Percentiles rank a stretch among this genome's conserved stretches.
Conservation (phyloP, 371 early-diverging fungal species). For the Mucor irregularis region DNA sequence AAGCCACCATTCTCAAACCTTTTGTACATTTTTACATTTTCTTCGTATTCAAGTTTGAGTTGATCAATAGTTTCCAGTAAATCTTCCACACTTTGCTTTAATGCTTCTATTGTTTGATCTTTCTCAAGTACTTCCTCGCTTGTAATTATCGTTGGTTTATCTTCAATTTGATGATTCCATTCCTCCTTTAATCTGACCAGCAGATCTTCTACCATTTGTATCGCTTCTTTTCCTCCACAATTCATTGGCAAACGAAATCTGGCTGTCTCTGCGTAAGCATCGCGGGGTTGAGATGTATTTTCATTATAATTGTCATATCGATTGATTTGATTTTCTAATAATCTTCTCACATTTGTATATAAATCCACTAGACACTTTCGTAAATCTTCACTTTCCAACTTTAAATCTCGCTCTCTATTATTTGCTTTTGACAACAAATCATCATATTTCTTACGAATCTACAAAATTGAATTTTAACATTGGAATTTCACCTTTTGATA, state of each 20-base stretch:
- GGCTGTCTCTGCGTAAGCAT: conserved; percentile 15
- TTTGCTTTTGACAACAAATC: conserved; percentile 30
- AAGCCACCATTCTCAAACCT: conserved; percentile 42
- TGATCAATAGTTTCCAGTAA: conserved; percentile 27
- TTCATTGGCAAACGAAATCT: conserved; percentile 32
- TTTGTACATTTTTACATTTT: conserved; percentile 33
- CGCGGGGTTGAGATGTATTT: not conserved
- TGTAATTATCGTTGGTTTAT: conserved; percentile 22
- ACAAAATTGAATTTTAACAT: not conserved
- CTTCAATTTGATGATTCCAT: conserved; percentile 35
- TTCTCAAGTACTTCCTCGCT: conserved; percentile 38
- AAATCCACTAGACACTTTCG: conserved; percentile 21
- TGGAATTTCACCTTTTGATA: too few relatives aligned
- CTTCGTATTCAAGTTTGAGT: conserved; percentile 26
- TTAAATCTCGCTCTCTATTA: conserved; percentile 24
- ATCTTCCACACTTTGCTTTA: conserved; percentile 30
- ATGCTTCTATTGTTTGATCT: conserved; percentile 18
- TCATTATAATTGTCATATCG: conserved; percentile 12
- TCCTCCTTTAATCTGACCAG: conserved; percentile 40
- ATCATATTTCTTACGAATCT: conserved; percentile 29
- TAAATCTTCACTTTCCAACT: conserved; percentile 31
- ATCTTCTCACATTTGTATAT: conserved; percentile 25
- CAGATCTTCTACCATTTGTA: conserved; percentile 31
- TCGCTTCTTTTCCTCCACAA: conserved; percentile 32
- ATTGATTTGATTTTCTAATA: conserved; percentile 26